Evolutionary conservation across 2,329 filamentous ascomycete species (phyloP).

Genomic region (Aquanectria penicillioides): DNA sequence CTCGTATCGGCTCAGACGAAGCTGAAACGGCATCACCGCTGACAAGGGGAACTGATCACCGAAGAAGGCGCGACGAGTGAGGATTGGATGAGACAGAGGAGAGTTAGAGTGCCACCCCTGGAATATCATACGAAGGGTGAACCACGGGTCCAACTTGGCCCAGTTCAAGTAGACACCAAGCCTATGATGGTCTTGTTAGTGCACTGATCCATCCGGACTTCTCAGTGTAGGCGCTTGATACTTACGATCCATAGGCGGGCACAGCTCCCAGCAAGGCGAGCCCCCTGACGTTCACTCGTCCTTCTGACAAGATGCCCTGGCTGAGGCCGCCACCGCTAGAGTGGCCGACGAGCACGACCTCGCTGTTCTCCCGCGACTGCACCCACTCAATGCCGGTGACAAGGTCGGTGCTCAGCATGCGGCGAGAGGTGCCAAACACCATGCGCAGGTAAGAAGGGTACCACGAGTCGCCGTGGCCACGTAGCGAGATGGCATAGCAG

Average conservation of each 20-base stretch:
- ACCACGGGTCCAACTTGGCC: constrained; percentile 58
- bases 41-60: constrained; percentile 52
- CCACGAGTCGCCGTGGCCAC: constrained; percentile 64
- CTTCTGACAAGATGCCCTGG: constrained; percentile 58
- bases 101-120: constrained; percentile 62
- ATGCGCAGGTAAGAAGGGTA: constrained; percentile 59
- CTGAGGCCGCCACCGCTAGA: constrained; percentile 61
- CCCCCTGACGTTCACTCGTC: constrained; percentile 52
- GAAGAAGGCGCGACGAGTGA: constrained; percentile 63
- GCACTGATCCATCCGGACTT: not conserved
- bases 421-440: constrained; percentile 56
- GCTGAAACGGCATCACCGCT: constrained; percentile 54
- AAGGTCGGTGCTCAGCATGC: constrained; percentile 56
- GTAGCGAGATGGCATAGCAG: constrained; percentile 62
- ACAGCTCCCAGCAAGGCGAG: constrained; percentile 59
- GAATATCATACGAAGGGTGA: constrained; percentile 55
- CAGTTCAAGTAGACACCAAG: constrained; percentile 59
- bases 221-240: not conserved
- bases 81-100: constrained; percentile 59
- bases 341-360: constrained; percentile 60
- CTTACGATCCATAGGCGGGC: constrained; percentile 52
- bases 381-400: constrained; percentile 54
- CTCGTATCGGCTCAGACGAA: constrained; percentile 58
- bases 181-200: constrained; percentile 38
- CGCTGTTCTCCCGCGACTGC: constrained; percentile 34